Conservation (phyloP, 2,329 filamentous ascomycete species). For the Cryphonectria nitschkei region DNA sequence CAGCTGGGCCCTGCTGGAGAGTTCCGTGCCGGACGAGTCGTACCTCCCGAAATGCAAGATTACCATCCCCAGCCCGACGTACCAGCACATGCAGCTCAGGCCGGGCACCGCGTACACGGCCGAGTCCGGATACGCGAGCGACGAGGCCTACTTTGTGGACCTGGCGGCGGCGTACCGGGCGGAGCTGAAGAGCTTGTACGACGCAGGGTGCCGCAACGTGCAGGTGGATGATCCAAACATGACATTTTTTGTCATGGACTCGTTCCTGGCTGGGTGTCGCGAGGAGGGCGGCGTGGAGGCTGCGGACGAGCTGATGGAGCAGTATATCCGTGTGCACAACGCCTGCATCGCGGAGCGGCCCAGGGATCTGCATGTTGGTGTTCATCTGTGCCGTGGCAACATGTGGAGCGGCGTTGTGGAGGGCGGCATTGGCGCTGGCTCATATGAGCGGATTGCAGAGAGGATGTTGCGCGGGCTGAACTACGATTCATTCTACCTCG, state of each 20-base stretch:
- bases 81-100: constrained; percentile 19
- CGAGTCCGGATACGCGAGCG: constrained; percentile 31
- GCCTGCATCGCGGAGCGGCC: constrained; percentile 47
- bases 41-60: constrained; percentile 16
- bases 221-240: constrained; percentile 61
- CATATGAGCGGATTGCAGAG: constrained; percentile 54
- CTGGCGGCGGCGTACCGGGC: constrained; percentile 56
- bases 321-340: constrained; percentile 67
- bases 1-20: constrained; percentile 6
- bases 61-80: constrained; percentile 16
- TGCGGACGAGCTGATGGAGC: constrained; percentile 4
- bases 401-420: constrained; percentile 39
- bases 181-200: constrained; percentile 56
- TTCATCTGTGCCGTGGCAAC: constrained; percentile 60
- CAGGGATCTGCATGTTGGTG: constrained; percentile 62
- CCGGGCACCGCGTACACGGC: constrained; percentile 15
- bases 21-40: background rate
- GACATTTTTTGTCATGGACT: constrained; percentile 61
- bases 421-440: constrained; percentile 53
- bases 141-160: constrained; percentile 57
- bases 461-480: constrained; percentile 53
- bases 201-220: constrained; percentile 55
- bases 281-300: constrained; percentile 51
- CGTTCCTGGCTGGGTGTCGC: constrained; percentile 52
- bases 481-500: constrained; percentile 56